phyloP scores from a whole-genome alignment of 2,329 filamentous ascomycete genomes.

The Fusarium verticillioides region DNA sequence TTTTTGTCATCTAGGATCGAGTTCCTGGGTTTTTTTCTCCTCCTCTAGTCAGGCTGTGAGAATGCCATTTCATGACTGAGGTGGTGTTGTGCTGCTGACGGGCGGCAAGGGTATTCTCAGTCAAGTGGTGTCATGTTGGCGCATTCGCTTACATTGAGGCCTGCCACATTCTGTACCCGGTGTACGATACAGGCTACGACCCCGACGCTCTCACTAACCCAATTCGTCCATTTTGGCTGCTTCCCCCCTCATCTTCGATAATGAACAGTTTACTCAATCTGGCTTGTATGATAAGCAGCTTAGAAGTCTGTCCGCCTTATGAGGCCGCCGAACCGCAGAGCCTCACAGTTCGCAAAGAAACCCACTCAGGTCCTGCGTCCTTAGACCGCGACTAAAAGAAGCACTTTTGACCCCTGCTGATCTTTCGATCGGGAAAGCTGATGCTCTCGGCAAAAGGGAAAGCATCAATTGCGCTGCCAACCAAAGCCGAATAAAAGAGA shows the following conservation, averaged over 20 bases:
- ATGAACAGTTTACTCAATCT: neutral
- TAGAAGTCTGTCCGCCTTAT: neutral
- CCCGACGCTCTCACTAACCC: neutral
- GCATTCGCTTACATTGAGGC: neutral
- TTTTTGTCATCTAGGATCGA: too few species aligned
- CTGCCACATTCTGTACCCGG: neutral
- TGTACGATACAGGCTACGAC: neutral
- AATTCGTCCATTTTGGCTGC: neutral
- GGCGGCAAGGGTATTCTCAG: neutral
- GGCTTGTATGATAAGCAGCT: neutral
- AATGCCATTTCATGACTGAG: neutral
- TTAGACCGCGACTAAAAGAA: accelerated
- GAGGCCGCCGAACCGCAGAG: neutral
- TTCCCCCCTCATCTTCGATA: neutral
- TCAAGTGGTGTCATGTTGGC: neutral
- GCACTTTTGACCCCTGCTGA: neutral
- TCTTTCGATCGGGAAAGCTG: neutral
- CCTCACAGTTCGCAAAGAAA: slow-evolving; percentile 1
- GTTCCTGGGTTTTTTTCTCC: too few species aligned
- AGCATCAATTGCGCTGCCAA: neutral
- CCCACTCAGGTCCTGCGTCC: neutral
- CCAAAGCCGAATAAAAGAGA: neutral
- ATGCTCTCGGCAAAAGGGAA: neutral
- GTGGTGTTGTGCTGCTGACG: slow-evolving; percentile 1
- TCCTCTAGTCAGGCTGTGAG: neutral